Base-by-base conservation (phyloP, 2,329 filamentous ascomycete genomes). In the Aspergillus aculeatus region DNA sequence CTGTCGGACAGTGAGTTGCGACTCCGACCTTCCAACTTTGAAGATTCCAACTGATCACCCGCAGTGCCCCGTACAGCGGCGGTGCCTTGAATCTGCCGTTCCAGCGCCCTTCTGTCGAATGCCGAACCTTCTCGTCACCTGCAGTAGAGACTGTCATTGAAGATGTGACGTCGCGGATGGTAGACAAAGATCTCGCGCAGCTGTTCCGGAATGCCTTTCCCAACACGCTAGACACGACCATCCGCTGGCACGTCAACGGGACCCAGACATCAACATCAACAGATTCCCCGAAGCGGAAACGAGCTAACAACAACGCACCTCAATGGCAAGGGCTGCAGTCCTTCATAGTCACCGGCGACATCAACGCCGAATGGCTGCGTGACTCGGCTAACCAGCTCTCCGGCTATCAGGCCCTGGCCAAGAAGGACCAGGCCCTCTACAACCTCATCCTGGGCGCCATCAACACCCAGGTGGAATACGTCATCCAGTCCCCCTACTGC, bases 181-280 rank as follows among this genome's bases (percentile, higher is more conserved):
- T 88, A 60, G 89, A 98, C 69, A 89, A 89, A 16, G 95, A 98
- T 68, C 84, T 99, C 12, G 94, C 94, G 3, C 87, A 93, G 26
- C 81, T 99, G 11, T 99, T 99, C 73, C 92, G 96, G 73, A 99
- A 99, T 72, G 88, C 94, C 2, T 98, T 96, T 65, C 94, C 94
- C 4, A 96, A 95, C 62, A 94, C 91, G 0, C 85, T 95, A 3
- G 92, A 96, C 71, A 96, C 92, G 0, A 96, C 92, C 0, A 86
- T 96, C 64, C 87, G 90, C 69, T 96, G 94, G 83, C 92, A 96
- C 72, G 88, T 89, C 4, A 86, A 89, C 63, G 89, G 82, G 2
- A 59, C 66, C 29, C 82, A 81, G 14, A 35, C 32, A 35, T 64
- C 72, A 21, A 60, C 69, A 1, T 55, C 62, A 14, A 62, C 72